Base-by-base conservation (phyloP, 2,329 filamentous ascomycete species). In the Calonectria fujianensis region DNA sequence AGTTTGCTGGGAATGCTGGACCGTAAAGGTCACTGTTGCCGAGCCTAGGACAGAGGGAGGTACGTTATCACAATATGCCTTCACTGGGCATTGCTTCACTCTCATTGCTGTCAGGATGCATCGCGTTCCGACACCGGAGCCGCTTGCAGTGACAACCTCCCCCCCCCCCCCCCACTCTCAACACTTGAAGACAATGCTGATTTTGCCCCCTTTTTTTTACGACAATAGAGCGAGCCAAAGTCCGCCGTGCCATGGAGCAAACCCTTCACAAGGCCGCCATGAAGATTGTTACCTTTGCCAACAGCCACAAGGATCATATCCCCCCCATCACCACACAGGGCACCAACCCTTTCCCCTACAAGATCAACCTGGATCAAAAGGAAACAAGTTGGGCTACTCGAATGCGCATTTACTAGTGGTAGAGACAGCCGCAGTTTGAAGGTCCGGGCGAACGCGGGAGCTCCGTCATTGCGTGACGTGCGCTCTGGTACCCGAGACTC, bases 1-100 rank as follows among this genome's bases (percentile, higher is more conserved):
- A 84, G 93, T 98, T 24, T 98, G 96, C 84, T 99, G 97, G 97
- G 97, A 98, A 89, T 93, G 92, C 82, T 99, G 97, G 97, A 95
- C 94, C 57, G 87, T 99, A 78, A 95, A 97, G 85, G 94, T 98
- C 66, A 97, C 96, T n/a, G 92, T 98, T 70, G 95, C 96, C 13
- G 96, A 95, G 80, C 96, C 96, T 37, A 89, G 94, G 82, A 98
- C 95, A 14, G 96, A 98, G 82, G 94, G 92, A 78, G 96, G 95
- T 97, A 87, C 80, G 93, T 83, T 54, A 63, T 72, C 41, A 31
- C 18, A 69, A 37, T 66, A 63, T n/a, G 20, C 32, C 14, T 8
- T 39, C 59, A 16, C 14, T 13, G 27, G 20, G 37, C 5, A 14
- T 14, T n/a, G 8, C n/a, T 57, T 37, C 37, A 35, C 39, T 27